phyloP scores from a whole-genome alignment of 2,329 filamentous ascomycete genomes.

The Tolypocladium nubicola region DNA sequence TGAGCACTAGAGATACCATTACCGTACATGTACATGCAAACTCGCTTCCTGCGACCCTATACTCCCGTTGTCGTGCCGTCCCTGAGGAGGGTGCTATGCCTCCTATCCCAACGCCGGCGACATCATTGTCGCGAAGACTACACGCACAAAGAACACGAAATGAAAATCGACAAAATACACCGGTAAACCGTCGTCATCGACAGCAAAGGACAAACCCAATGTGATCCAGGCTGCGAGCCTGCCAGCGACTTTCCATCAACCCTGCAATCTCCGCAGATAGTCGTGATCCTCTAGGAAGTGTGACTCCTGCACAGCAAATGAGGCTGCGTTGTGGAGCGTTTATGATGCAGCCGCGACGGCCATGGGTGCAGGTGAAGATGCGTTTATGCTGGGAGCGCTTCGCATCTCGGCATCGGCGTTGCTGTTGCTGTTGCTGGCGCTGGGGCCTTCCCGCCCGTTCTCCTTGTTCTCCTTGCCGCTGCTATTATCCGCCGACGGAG shows the following conservation, averaged over 20 bases:
- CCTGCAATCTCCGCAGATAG: neutral
- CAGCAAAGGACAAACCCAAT: neutral
- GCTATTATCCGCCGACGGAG: constrained; percentile 34
- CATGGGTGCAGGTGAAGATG: constrained; percentile 40
- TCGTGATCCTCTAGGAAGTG: neutral
- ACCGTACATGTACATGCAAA: neutral
- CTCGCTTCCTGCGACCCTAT: constrained; percentile 3
- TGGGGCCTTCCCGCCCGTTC: constrained; percentile 41
- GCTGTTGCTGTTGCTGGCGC: constrained; percentile 32
- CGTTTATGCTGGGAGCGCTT: constrained; percentile 39
- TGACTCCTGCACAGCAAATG: neutral
- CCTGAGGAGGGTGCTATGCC: constrained; percentile 2
- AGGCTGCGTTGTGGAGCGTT: neutral
- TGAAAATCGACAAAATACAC: neutral
- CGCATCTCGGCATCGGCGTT: constrained; percentile 41
- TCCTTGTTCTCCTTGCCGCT: constrained; percentile 57
- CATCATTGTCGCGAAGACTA: constrained; percentile 11
- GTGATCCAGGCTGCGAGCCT: neutral
- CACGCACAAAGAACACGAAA: constrained; percentile 2
- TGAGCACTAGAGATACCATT: neutral
- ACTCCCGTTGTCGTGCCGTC: constrained; percentile 6
- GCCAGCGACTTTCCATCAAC: neutral
- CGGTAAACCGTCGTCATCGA: neutral
- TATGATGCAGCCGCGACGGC: constrained; percentile 33
- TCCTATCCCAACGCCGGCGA: constrained; percentile 17